These are phyloP conservation scores for Acacia confusa DNA, from an alignment of 306 rosid genomes.

Conservation along the genomic window DNA sequence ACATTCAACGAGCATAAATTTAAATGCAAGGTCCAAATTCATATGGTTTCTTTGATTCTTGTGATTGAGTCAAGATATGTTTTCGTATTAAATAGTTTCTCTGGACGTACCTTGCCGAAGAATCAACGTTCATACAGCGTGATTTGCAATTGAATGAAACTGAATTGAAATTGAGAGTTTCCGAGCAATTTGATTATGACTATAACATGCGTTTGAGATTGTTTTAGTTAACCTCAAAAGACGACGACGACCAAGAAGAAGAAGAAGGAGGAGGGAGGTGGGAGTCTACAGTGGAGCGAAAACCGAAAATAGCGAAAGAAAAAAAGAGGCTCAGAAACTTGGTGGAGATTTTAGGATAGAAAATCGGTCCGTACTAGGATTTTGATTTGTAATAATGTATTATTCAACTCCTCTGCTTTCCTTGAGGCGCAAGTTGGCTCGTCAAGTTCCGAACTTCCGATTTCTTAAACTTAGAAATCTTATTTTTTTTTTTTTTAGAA, in stretches of 20 bases:
- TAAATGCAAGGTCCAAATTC: neutral
- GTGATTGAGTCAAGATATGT: no score
- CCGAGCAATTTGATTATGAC: neutral
- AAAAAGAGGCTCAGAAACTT: neutral
- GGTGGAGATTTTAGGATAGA: neutral
- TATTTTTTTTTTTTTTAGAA: no score
- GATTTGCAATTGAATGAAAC: neutral
- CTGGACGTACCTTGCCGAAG: no score
- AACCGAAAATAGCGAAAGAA: neutral
- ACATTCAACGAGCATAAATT: neutral
- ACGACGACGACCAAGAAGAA: neutral
- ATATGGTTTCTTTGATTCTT: neutral
- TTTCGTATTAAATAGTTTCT: neutral
- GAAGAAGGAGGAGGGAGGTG: neutral
- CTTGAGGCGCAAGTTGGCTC: neutral
- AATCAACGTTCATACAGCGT: neutral
- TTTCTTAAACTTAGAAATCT: no score
- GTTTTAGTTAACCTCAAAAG: neutral
- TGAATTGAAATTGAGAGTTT: neutral
- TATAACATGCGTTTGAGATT: neutral
- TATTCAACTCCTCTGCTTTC: neutral
- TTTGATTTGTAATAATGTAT: no score
- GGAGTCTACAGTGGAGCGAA: neutral
- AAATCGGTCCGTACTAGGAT: no score
- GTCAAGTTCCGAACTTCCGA: no score